Evolutionary conservation across 106 monocot genomes (phyloP).

Genomic region (Allium fistulosum): DNA sequence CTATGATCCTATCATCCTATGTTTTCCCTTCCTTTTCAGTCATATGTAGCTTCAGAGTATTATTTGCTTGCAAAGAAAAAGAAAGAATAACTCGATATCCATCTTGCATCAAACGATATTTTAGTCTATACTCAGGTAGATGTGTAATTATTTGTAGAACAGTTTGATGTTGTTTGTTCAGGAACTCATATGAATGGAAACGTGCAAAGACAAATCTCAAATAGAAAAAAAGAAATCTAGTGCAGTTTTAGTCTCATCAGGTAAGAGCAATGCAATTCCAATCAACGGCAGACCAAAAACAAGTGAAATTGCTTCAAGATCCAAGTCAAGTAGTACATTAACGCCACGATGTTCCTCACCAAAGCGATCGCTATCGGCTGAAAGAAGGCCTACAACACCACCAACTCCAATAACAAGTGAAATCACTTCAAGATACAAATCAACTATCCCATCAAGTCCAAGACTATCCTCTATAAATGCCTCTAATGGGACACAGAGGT

Average conservation of each 20-base stretch:
- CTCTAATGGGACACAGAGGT: constrained; percentile 19
- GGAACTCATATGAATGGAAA: constrained; percentile 35
- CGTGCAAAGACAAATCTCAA: constrained; percentile 9
- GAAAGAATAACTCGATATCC: too few species aligned
- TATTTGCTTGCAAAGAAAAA: too few species aligned
- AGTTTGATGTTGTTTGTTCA: constrained; percentile 27
- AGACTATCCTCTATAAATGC: too few species aligned
- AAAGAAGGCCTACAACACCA: background rate
- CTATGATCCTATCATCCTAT: too few species aligned
- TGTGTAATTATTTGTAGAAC: background rate
- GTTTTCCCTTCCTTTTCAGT: too few species aligned
- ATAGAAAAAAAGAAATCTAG: constrained; percentile 21
- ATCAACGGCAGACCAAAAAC: constrained; percentile 24
- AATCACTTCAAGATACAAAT: too few species aligned
- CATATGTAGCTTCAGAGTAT: too few species aligned
- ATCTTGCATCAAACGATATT: too few species aligned
- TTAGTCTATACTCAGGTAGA: too few species aligned
- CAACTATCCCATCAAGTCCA: too few species aligned
- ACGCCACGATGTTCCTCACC: background rate
- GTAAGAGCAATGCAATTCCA: constrained; percentile 57
- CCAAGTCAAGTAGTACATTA: constrained; percentile 26
- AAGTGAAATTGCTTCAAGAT: constrained; percentile 36
- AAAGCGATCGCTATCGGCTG: background rate
- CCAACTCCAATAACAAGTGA: too few species aligned
- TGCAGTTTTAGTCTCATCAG: constrained; percentile 42